Conservation (phyloP, 1,139 yeast species). For the Suhomyces yuchorum region DNA sequence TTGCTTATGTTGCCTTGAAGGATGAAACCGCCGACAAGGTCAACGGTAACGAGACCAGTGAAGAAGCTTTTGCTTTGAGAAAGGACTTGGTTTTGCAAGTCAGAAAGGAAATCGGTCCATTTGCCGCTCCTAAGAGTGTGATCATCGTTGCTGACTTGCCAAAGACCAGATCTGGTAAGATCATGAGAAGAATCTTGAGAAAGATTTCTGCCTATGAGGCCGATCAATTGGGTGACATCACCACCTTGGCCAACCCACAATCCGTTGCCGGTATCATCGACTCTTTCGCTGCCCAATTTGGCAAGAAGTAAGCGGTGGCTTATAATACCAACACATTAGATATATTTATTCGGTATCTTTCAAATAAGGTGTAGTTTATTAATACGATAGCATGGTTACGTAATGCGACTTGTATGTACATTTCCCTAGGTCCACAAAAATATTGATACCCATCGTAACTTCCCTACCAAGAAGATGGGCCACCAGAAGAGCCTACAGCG, state of each 20-base stretch:
- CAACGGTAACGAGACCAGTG: constrained; percentile 49
- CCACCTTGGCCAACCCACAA: constrained; percentile 87
- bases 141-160: constrained; percentile 89
- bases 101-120: constrained; percentile 94
- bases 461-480: not conserved
- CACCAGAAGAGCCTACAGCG: not conserved
- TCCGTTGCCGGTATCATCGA: constrained; percentile 76
- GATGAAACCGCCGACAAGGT: constrained; percentile 47
- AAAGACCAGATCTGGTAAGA: constrained; percentile 97
- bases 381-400: not conserved
- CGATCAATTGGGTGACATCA: constrained; percentile 89
- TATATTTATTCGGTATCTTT: constrained; percentile 3
- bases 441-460: not conserved
- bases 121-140: constrained; percentile 95
- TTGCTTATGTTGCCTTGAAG: constrained; percentile 90
- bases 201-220: constrained; percentile 88
- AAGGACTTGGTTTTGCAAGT: constrained; percentile 85
- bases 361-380: not conserved
- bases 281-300: constrained; percentile 51
- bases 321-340: not conserved
- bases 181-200: constrained; percentile 97
- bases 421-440: not conserved
- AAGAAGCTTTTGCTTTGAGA: constrained; percentile 61
- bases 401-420: not conserved
- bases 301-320: constrained; percentile 38